Evolutionary conservation across 495 filamentous ascomycete species (phyloP), one percentile per base, ranked within the genome.

Genomic region (Lentithecium fluviatile): DNA sequence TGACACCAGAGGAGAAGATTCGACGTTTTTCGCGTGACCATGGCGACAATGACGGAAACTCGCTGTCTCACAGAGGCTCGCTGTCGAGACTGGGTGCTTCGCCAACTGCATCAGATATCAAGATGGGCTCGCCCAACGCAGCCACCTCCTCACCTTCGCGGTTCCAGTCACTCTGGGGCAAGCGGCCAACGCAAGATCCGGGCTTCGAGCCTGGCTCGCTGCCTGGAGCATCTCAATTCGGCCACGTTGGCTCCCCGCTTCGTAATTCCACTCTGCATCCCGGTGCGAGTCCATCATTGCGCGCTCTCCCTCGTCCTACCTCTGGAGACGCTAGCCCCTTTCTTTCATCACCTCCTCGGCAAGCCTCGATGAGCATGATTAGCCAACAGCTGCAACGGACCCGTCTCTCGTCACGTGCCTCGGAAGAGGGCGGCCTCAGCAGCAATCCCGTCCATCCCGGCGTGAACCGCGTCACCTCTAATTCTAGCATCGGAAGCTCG

Each of bases 221-320:
- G 32, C 52, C 73, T 8, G 64, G 61, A 34, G 70, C 71, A 26
- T 85, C 85, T 12, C 84, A 82, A 1, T 87, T 95, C 68, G 88
- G 90, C 32, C 91, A 96, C 64, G 87, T 97, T 50, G 94, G 95
- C 21, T 97, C 95, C 38, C 94, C 94, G 23, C 81, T 98, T 8
- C 90, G 94, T 45, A 95, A 96, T 72, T 94, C 93, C 10, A 82
- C 82, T 2, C 74, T 89, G 13, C 64, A 69, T 58, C 70, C 76
- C 70, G 81, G 78, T 64, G 84, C 75, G 49, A 92, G 85, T 69
- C 88, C 89, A 17, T 83, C 85, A 40, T 75, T 87, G 19, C 82
- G 84, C 46, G 78, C 85, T 36, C 77, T 84, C 37, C 78, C 80
- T 40, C 70, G 73, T 24, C 69, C 70, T 17, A 56, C 70, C 25